Evolutionary conservation across 2,329 filamentous ascomycete species (phyloP).

Genomic region (Albophoma yamanashiensis): DNA sequence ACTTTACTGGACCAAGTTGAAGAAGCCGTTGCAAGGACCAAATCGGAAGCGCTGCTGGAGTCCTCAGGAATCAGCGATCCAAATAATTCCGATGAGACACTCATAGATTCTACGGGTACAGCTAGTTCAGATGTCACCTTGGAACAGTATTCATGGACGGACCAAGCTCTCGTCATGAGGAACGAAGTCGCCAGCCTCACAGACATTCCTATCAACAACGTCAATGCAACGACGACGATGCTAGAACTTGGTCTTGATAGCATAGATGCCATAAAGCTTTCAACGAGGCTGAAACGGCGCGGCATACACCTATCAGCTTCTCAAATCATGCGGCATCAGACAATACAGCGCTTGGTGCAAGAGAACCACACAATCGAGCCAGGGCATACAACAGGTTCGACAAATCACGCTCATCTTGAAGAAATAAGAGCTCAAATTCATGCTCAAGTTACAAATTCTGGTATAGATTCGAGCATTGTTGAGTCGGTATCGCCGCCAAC

Average conservation of each 20-base stretch:
- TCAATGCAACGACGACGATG: conserved; percentile 53
- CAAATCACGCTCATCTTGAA: not conserved
- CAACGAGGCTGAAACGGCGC: conserved; percentile 54
- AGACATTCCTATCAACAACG: conserved; percentile 33
- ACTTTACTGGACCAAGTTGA: conserved; percentile 30
- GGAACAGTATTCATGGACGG: conserved; percentile 45
- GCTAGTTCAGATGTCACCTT: too few relatives aligned
- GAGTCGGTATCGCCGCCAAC: conserved; percentile 63
- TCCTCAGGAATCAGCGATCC: not conserved
- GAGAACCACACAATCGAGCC: conserved; percentile 4
- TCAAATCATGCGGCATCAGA: conserved; percentile 63
- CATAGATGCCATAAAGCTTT: conserved; percentile 81
- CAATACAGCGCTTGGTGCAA: conserved; percentile 47
- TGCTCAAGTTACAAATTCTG: conserved; percentile 22
- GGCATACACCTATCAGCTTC: conserved; percentile 58
- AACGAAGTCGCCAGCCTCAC: conserved; percentile 54
- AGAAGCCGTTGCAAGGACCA: conserved; percentile 5
- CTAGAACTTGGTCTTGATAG: conserved; percentile 83
- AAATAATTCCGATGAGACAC: not conserved
- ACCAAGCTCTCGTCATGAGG: conserved; percentile 40
- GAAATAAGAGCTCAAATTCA: conserved; percentile 22
- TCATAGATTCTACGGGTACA: not conserved
- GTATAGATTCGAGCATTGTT: conserved; percentile 26
- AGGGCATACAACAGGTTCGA: too few relatives aligned
- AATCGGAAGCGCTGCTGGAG: conserved; percentile 3